Conservation (phyloP, 2,329 filamentous ascomycete genomes). For the Neonectria magnoliae region DNA sequence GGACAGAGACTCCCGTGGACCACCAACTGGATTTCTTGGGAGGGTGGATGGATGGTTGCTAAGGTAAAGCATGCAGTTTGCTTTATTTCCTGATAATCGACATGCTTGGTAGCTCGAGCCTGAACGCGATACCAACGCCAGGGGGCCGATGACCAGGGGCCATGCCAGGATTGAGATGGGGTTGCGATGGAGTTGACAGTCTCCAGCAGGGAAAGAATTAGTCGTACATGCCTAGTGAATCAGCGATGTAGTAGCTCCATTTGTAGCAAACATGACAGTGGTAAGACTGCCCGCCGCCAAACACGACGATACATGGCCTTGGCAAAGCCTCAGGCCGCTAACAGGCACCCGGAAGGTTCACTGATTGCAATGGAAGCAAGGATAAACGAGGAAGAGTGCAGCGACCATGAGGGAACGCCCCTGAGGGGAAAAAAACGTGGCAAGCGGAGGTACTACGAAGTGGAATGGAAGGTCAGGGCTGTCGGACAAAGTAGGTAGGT, state of each 20-base stretch:
- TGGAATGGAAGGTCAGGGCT: neutral
- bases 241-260: neutral
- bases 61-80: neutral
- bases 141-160: slow-evolving; percentile 32
- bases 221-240: neutral
- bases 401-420: slow-evolving; percentile 2
- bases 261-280: neutral
- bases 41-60: neutral
- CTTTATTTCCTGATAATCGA: slow-evolving; percentile 29
- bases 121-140: slow-evolving; percentile 33
- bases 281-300: slow-evolving; percentile 6
- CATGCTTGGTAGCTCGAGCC: slow-evolving; percentile 27
- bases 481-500: no score
- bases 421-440: slow-evolving; percentile 17
- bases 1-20: neutral
- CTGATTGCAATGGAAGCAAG: neutral
- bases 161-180: slow-evolving; percentile 21
- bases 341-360: neutral
- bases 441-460: slow-evolving; percentile 4
- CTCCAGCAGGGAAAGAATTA: neutral
- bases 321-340: neutral
- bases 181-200: neutral
- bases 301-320: slow-evolving; percentile 6
- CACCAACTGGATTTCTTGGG: neutral
- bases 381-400: slow-evolving; percentile 10